A percentile compares a stretch with the other conserved stretches of the same genome.
Evolutionary conservation across 352 stramenopile genomes (phyloP).

Genomic region (Globisporangium recalcitrans): DNA sequence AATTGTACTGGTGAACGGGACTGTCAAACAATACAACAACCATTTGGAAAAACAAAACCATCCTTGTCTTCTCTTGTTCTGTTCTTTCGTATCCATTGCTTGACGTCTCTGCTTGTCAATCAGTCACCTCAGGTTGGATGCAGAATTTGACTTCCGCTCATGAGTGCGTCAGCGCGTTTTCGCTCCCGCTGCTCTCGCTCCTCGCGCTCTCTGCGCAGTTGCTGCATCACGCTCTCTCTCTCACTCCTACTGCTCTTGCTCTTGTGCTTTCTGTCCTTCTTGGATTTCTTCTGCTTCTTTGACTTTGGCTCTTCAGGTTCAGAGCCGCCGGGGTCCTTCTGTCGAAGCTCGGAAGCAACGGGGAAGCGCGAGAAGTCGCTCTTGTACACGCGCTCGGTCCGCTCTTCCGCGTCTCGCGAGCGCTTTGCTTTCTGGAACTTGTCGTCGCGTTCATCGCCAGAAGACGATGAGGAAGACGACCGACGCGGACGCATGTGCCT

Average conservation of each 20-base stretch:
- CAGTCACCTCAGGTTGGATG: too few relatives aligned
- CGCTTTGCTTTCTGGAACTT: not conserved
- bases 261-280: conserved; percentile 1
- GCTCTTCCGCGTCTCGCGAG: conserved; percentile 11
- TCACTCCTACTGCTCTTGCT: conserved; percentile 4
- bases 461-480: conserved; percentile 1
- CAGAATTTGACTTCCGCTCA: conserved; percentile 13
- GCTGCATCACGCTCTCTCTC: conserved; percentile 21
- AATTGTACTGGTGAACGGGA: conserved; percentile 28
- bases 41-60: conserved; percentile 19
- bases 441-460: not conserved
- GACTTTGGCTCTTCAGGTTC: not conserved
- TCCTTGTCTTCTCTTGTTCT: conserved; percentile 23
- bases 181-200: conserved; percentile 29
- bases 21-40: conserved; percentile 34
- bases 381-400: conserved; percentile 12
- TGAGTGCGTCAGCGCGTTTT: conserved; percentile 24
- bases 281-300: not conserved
- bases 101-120: too few relatives aligned
- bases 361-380: conserved; percentile 16
- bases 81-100: not conserved
- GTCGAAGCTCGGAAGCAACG: not conserved
- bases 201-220: conserved; percentile 42
- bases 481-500: conserved; percentile 32
- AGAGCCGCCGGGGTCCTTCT: conserved; percentile 10